phyloP scores from a whole-genome alignment of 805 yeast species.

The Yamadazyma scolyti region DNA sequence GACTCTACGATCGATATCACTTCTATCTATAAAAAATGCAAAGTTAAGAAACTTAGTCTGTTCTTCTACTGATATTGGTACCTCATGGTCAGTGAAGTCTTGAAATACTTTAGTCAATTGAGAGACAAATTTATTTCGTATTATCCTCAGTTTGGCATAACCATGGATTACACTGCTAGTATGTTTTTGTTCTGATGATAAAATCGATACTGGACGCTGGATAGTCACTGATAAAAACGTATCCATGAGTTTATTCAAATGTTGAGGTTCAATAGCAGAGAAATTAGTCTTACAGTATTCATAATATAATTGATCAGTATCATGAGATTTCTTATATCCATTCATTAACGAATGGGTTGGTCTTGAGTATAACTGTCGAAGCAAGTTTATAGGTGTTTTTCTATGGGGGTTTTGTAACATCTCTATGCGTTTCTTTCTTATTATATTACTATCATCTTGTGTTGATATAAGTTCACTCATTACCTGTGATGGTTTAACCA shows the following conservation, averaged over 20 bases:
- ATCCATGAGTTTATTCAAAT: constrained; percentile 24
- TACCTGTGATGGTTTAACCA: too few species aligned
- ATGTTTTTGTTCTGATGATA: constrained; percentile 2
- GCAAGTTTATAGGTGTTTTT: constrained; percentile 7
- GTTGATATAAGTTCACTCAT: too few species aligned
- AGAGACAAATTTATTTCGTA: constrained; percentile 16
- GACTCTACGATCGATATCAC: constrained; percentile 14
- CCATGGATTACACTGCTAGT: constrained; percentile 6
- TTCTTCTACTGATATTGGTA: constrained; percentile 28
- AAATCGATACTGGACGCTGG: too few species aligned
- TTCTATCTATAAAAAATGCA: constrained; percentile 29
- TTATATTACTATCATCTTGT: constrained; percentile 1
- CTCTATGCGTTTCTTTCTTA: constrained; percentile 1
- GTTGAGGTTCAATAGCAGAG: constrained; percentile 18
- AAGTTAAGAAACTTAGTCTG: constrained; percentile 24
- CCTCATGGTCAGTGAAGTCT: constrained; percentile 21
- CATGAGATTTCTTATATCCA: constrained; percentile 8
- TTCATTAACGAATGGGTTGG: constrained; percentile 5
- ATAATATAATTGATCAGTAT: constrained; percentile 15
- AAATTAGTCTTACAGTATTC: constrained; percentile 23
- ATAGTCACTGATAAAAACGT: neutral
- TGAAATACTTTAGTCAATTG: constrained; percentile 20
- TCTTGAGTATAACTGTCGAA: constrained; percentile 2
- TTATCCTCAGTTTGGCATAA: constrained; percentile 15
- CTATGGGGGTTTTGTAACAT: constrained; percentile 3